phyloP scores from a whole-genome alignment of 78 protist genomes.

The Dictyostelium capitatum region DNA sequence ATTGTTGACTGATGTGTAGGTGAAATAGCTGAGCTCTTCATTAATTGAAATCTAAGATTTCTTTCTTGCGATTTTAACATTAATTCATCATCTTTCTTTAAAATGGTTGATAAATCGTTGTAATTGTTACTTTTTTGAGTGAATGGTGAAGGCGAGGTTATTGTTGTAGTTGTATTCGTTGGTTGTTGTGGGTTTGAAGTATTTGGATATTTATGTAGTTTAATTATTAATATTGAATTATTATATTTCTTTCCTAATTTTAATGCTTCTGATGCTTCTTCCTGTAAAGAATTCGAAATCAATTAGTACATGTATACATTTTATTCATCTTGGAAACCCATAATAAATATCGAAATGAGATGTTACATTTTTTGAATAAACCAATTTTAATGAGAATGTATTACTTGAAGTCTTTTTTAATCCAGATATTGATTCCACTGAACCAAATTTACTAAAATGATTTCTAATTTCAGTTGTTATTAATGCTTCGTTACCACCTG shows the following conservation, averaged over 20 bases:
- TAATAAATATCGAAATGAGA: background rate
- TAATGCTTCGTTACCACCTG: background rate
- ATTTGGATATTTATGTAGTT: conserved; percentile 5
- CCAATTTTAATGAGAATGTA: background rate
- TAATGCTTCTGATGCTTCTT: conserved; percentile 39
- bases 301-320: background rate
- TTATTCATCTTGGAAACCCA: background rate
- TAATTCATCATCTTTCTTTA: conserved; percentile 13
- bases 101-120: background rate
- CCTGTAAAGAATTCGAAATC: background rate
- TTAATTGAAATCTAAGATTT: conserved; percentile 53
- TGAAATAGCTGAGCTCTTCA: background rate
- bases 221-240: background rate
- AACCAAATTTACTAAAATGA: conserved; percentile 15
- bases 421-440: background rate
- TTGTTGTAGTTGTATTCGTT: background rate
- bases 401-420: background rate
- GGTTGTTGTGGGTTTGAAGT: background rate
- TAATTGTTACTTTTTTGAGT: background rate
- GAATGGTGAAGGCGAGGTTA: background rate
- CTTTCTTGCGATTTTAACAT: conserved; percentile 66
- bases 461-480: background rate
- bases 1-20: background rate
- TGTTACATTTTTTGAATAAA: conserved; percentile 25
- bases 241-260: conserved; percentile 33